Percentiles rank a stretch among this genome's conserved stretches.
Conservation (phyloP, 345 rosid genomes). For the Eucalyptus cloeziana region DNA sequence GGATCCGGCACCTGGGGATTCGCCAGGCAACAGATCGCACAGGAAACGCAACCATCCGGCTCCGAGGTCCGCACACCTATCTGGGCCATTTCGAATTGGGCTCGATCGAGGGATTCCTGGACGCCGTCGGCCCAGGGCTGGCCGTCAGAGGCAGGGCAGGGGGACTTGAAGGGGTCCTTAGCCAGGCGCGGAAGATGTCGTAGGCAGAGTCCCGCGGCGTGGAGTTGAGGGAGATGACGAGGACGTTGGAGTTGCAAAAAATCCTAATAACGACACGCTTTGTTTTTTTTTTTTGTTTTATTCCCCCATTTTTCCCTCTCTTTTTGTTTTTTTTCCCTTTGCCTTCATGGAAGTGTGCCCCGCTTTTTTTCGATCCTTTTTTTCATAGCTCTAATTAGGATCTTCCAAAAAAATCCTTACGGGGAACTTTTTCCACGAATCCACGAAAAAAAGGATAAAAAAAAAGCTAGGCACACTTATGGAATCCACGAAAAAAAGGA, state of each 20-base stretch:
- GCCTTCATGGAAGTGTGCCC: too few relatives aligned
- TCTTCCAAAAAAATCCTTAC: too few relatives aligned
- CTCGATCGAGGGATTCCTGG: constrained; percentile 26
- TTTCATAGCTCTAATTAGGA: too few relatives aligned
- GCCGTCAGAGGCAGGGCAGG: constrained; percentile 52
- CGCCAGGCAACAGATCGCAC: constrained; percentile 45
- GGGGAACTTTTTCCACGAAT: too few relatives aligned
- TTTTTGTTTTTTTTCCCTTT: too few relatives aligned
- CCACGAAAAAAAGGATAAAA: too few relatives aligned
- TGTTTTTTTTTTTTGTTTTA: too few relatives aligned
- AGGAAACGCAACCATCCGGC: neutral
- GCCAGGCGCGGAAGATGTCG: constrained; percentile 56
- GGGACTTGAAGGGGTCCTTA: constrained; percentile 58
- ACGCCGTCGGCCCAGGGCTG: constrained; percentile 45
- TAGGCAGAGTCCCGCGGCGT: constrained; percentile 30
- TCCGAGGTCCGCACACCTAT: constrained; percentile 19
- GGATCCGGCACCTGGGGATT: constrained; percentile 44
- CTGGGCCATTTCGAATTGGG: constrained; percentile 30
- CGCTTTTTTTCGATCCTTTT: too few relatives aligned
- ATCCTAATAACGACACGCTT: too few relatives aligned
- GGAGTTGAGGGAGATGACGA: constrained; percentile 43
- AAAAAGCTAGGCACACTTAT: too few relatives aligned
- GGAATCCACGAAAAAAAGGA: too few relatives aligned
- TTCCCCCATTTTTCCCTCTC: too few relatives aligned
- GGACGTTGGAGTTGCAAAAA: constrained; percentile 55